Conservation (phyloP, 177 flowering plant species). For the Telopea speciosissima region DNA sequence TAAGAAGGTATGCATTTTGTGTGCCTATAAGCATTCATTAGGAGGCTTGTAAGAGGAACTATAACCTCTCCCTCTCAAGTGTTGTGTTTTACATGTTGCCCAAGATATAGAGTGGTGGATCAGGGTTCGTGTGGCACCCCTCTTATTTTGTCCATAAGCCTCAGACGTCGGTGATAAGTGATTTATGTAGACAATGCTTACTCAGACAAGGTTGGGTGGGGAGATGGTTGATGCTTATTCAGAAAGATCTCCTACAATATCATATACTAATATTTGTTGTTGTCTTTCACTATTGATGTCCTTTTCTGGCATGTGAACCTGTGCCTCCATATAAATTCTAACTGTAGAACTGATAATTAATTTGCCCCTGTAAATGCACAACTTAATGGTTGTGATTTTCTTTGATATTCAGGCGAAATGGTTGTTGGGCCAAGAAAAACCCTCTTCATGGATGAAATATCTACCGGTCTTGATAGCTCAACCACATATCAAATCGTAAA, state of each 20-base stretch:
- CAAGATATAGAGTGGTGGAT: background rate
- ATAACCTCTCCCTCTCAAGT: too few species aligned
- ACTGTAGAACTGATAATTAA: too few species aligned
- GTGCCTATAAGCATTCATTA: too few species aligned
- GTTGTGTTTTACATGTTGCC: background rate
- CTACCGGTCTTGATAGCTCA: conserved; percentile 95
- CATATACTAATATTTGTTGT: background rate
- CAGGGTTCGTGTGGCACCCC: background rate
- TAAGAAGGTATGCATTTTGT: too few species aligned
- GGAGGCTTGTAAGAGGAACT: too few species aligned
- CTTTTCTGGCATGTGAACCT: background rate
- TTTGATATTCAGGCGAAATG: conserved; percentile 66
- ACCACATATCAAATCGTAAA: conserved; percentile 89
- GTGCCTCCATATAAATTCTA: too few species aligned
- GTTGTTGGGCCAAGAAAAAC: conserved; percentile 90
- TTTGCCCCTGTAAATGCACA: too few species aligned
- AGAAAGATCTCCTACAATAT: too few species aligned
- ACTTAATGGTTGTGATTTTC: background rate
- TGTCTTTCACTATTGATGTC: background rate
- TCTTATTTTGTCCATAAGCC: background rate
- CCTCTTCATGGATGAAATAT: conserved; percentile 96
- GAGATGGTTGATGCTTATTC: too few species aligned
- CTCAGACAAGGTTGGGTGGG: too few species aligned
- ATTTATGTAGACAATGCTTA: background rate
- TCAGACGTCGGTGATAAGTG: background rate